phyloP scores from a whole-genome alignment of 805 yeast genomes.

The Pichia nanzhaoensis region DNA sequence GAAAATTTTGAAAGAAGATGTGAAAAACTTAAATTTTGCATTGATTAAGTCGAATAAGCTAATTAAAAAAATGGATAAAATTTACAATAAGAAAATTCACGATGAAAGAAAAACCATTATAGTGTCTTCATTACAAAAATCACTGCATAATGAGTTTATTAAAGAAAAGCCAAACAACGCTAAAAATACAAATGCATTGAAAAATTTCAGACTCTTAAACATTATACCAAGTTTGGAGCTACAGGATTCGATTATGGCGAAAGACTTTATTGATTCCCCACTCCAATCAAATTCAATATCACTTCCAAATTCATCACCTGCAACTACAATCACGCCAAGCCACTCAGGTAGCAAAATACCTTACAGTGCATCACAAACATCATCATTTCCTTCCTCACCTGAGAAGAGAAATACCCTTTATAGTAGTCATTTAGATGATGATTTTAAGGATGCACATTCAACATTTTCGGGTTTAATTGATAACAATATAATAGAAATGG shows the following conservation, averaged over 20 bases:
- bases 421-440: neutral
- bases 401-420: neutral
- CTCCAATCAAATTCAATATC: neutral
- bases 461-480: neutral
- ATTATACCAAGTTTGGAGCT: neutral
- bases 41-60: constrained; percentile 18
- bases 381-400: neutral
- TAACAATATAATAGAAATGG: constrained; percentile 3
- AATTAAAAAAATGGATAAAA: constrained; percentile 20
- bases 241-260: neutral
- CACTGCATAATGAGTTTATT: constrained; percentile 14
- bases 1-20: constrained; percentile 26
- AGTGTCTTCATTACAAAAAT: constrained; percentile 13
- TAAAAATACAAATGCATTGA: neutral
- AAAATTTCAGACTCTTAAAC: constrained; percentile 3
- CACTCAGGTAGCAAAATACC: neutral
- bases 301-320: neutral
- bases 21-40: constrained; percentile 19
- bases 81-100: constrained; percentile 18
- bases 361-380: constrained; percentile 1
- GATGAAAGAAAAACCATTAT: constrained; percentile 23
- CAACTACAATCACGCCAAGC: neutral
- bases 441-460: constrained; percentile 2
- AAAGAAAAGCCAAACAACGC: constrained; percentile 2
- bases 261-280: neutral